Percentiles rank a stretch among this genome's conserved stretches.
Conservation (phyloP, 306 rosid species). For the Vigna unguiculata region DNA sequence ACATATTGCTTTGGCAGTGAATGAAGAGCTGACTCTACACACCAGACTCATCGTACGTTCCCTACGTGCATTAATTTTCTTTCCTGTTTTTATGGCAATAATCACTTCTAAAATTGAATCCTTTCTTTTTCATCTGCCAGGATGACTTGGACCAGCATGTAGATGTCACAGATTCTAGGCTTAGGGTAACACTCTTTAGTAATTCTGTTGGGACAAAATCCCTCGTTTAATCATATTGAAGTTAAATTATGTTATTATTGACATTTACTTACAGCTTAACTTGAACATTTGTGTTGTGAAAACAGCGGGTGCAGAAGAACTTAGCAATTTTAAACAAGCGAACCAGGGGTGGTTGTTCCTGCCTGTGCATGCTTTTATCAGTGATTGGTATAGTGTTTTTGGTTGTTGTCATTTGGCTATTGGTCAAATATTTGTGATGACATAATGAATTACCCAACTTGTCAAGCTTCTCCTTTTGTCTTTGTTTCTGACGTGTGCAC, state of each 20-base stretch:
- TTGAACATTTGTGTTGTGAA: conserved; percentile 38
- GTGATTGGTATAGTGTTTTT: conserved; percentile 80
- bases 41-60: conserved; percentile 86
- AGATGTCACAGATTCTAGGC: conserved; percentile 86
- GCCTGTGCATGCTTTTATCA: conserved; percentile 83
- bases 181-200: conserved; percentile 70
- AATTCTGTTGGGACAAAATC: conserved; percentile 3
- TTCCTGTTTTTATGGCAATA: conserved; percentile 6
- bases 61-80: conserved; percentile 20
- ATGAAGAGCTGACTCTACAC: conserved; percentile 92
- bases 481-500: conserved; percentile 40
- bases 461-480: conserved; percentile 5
- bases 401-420: conserved; percentile 66
- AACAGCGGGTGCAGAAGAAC: conserved; percentile 95
- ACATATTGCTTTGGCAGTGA: conserved; percentile 98
- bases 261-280: conserved; percentile 28
- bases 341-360: conserved; percentile 88
- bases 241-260: neutral
- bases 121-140: conserved; percentile 51
- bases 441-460: conserved; percentile 14
- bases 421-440: conserved; percentile 76
- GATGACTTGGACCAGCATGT: conserved; percentile 97
- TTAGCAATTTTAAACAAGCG: conserved; percentile 88
- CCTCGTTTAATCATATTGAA: conserved; percentile 22
- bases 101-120: conserved; percentile 20